Percentiles rank a stretch among this genome's conserved stretches.
Conservation (phyloP, 352 stramenopile species). For the Blastocystis hominis region DNA sequence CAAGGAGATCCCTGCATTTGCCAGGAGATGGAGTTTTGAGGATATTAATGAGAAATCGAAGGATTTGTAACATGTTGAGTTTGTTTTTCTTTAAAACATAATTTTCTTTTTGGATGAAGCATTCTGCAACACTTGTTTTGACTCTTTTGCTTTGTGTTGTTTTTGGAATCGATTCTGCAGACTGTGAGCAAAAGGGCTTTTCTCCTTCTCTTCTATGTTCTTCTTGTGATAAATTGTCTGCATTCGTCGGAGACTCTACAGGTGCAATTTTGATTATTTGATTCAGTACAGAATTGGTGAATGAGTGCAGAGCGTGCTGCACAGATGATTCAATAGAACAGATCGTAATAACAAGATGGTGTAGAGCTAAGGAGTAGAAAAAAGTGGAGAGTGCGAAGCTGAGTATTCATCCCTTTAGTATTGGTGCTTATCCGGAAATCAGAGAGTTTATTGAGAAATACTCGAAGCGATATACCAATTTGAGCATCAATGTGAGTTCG, state of each 20-base stretch:
- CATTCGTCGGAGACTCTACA: constrained; percentile 16
- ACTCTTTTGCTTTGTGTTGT: neutral
- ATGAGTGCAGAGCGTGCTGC: constrained; percentile 2
- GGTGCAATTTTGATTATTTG: neutral
- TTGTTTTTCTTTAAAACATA: too few relatives aligned
- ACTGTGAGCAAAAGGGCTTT: constrained; percentile 16
- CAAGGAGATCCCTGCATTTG: constrained; percentile 1
- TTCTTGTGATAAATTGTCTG: constrained; percentile 10
- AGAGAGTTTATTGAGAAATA: neutral
- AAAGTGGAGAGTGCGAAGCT: neutral
- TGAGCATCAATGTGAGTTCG: neutral
- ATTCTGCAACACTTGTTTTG: neutral
- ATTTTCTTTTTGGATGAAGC: too few relatives aligned
- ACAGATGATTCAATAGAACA: neutral
- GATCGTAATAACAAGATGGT: neutral
- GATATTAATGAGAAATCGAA: constrained; percentile 13
- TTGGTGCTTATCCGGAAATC: neutral
- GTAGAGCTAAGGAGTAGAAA: neutral
- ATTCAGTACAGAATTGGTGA: neutral
- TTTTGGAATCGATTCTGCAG: neutral
- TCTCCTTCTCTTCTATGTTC: neutral
- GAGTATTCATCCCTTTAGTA: neutral
- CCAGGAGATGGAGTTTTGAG: neutral
- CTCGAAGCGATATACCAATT: neutral
- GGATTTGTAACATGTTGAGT: neutral